Percentiles rank a stretch among this genome's conserved stretches.
phyloP scores from a whole-genome alignment of 345 rosid genomes.

The Theobroma cacao region DNA sequence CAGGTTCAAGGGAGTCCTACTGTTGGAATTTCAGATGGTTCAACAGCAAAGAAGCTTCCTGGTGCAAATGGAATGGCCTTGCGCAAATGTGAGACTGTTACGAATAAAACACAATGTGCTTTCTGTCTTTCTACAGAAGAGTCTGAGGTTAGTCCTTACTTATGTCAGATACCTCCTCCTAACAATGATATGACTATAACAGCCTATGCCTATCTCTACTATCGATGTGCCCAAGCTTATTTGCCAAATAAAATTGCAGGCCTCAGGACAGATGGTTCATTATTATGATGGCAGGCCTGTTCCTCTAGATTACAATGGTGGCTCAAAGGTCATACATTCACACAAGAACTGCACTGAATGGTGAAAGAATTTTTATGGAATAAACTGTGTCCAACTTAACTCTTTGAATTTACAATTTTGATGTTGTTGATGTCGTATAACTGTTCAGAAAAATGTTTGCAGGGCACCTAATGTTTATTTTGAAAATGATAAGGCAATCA shows the following conservation, averaged over 20 bases:
- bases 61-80: slow-evolving; percentile 22
- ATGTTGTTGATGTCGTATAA: not conserved
- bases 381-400: not conserved
- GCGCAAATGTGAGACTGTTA: slow-evolving; percentile 35
- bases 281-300: slow-evolving; percentile 66
- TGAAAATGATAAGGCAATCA: slow-evolving; percentile 58
- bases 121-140: slow-evolving; percentile 73
- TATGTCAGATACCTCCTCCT: not conserved
- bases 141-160: slow-evolving; percentile 54
- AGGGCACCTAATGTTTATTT: slow-evolving; percentile 96
- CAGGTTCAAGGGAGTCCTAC: slow-evolving; percentile 18
- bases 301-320: slow-evolving; percentile 48
- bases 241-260: slow-evolving; percentile 41
- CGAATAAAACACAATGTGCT: slow-evolving; percentile 43
- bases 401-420: not conserved
- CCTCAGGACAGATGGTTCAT: slow-evolving; percentile 81
- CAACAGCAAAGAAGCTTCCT: slow-evolving; percentile 24
- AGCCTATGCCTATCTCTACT: slow-evolving; percentile 1
- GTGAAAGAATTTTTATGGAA: slow-evolving; percentile 36
- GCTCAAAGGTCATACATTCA: slow-evolving; percentile 61
- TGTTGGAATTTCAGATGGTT: slow-evolving; percentile 17
- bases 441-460: slow-evolving; percentile 12
- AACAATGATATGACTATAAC: not conserved
- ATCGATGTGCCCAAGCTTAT: not conserved
- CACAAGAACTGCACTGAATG: slow-evolving; percentile 89